Conservation (phyloP, 2,329 filamentous ascomycete species). For the Cadophora malorum region DNA sequence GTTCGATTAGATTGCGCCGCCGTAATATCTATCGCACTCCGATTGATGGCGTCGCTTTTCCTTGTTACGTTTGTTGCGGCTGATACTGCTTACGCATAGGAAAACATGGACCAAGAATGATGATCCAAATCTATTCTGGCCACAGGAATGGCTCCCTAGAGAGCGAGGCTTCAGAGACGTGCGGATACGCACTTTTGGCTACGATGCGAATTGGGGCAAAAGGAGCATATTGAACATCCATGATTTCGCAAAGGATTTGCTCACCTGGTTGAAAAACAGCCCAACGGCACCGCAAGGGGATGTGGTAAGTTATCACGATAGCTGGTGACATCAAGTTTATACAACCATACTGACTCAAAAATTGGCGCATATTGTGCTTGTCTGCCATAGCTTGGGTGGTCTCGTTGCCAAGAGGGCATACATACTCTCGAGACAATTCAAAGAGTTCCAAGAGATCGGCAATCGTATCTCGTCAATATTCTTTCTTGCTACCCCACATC, state of each 20-base stretch:
- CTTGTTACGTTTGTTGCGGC: too few relatives aligned
- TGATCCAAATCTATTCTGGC: background rate
- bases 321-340: too few relatives aligned
- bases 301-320: too few relatives aligned
- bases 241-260: background rate
- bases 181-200: background rate
- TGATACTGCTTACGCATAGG: too few relatives aligned
- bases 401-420: background rate
- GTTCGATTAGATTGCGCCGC: too few relatives aligned
- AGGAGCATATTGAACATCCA: background rate
- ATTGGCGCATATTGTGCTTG: background rate
- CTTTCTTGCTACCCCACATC: background rate
- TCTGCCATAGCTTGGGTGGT: background rate
- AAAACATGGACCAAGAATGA: background rate
- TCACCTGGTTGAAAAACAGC: background rate
- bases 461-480: background rate
- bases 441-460: background rate
- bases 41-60: too few relatives aligned
- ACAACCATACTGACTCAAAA: too few relatives aligned
- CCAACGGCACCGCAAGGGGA: too few relatives aligned
- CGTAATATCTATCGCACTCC: too few relatives aligned
- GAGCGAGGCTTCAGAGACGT: background rate
- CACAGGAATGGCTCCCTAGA: background rate
- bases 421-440: background rate
- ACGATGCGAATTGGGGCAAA: background rate